phyloP scores from a whole-genome alignment of 495 filamentous ascomycete species.

The Penicillium verhagenii region DNA sequence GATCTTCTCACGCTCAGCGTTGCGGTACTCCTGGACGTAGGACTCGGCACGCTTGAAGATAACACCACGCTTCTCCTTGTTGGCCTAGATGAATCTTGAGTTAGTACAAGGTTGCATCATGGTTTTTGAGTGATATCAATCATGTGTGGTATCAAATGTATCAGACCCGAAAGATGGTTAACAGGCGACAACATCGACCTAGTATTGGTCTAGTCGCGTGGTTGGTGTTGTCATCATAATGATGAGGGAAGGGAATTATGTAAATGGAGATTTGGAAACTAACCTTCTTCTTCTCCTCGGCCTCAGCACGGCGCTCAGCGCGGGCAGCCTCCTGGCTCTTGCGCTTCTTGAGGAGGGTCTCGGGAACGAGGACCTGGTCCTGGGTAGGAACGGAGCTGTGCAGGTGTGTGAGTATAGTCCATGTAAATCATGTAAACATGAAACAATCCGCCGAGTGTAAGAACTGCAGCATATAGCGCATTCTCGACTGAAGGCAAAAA shows the following conservation, averaged over 20 bases:
- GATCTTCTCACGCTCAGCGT: constrained; percentile 97
- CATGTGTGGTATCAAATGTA: constrained; percentile 30
- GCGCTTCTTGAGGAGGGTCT: constrained; percentile 99
- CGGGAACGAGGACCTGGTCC: constrained; percentile 92
- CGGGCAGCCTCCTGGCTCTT: constrained; percentile 99
- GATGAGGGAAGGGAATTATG: neutral
- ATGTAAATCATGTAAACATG: constrained; percentile 54
- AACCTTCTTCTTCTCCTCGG: constrained; percentile 87
- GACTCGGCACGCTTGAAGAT: constrained; percentile 99
- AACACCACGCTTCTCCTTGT: constrained; percentile 93
- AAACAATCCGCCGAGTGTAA: constrained; percentile 77
- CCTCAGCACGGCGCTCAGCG: constrained; percentile 76
- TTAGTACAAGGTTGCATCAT: constrained; percentile 38
- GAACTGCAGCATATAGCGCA: constrained; percentile 86
- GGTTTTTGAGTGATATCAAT: constrained; percentile 16
- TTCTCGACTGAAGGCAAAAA: constrained; percentile 70
- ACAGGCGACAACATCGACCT: constrained; percentile 93
- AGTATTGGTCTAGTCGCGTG: constrained; percentile 87
- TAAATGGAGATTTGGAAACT: constrained; percentile 34
- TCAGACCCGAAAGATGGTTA: constrained; percentile 99
- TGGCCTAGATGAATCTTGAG: constrained; percentile 58
- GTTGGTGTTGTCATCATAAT: constrained; percentile 74
- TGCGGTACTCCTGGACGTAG: constrained; percentile 99
- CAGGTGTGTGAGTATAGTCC: constrained; percentile 67
- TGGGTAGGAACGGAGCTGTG: constrained; percentile 79